phyloP scores from a whole-genome alignment of 139 green algal genomes.

The Zygnema cylindricum region DNA sequence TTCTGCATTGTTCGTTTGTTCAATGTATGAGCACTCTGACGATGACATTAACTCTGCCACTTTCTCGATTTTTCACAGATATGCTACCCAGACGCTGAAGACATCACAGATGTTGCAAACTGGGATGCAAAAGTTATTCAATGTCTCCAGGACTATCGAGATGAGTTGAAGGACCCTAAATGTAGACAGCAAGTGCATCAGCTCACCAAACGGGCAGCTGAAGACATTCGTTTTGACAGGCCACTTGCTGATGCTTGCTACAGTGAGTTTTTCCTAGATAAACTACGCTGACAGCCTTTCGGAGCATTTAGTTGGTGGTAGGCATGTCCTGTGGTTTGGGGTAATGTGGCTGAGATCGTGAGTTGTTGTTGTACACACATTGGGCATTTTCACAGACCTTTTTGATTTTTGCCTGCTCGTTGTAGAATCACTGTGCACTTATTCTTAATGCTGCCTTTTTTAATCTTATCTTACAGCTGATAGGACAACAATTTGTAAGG shows the following conservation, averaged over 20 bases:
- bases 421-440: no score
- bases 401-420: no score
- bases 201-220: slow-evolving; percentile 66
- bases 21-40: no score
- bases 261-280: not conserved
- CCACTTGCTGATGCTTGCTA: slow-evolving; percentile 64
- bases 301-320: no score
- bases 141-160: slow-evolving; percentile 63
- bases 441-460: no score
- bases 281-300: no score
- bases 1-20: no score
- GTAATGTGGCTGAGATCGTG: no score
- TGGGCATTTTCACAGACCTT: not conserved
- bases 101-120: slow-evolving; percentile 10
- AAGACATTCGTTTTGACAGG: slow-evolving; percentile 87
- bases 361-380: not conserved
- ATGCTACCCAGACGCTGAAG: slow-evolving; percentile 15
- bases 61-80: not conserved
- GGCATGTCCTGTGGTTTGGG: no score
- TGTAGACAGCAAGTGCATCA: slow-evolving; percentile 71
- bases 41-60: no score
- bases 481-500: slow-evolving; percentile 55
- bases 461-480: slow-evolving; percentile 57
- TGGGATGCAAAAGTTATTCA: slow-evolving; percentile 56
- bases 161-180: slow-evolving; percentile 60